Percentiles rank a stretch among this genome's conserved stretches.
These are phyloP conservation scores for Astrothelium macrocarpum DNA, from an alignment of 495 filamentous ascomycete species.

Conservation along the genomic window DNA sequence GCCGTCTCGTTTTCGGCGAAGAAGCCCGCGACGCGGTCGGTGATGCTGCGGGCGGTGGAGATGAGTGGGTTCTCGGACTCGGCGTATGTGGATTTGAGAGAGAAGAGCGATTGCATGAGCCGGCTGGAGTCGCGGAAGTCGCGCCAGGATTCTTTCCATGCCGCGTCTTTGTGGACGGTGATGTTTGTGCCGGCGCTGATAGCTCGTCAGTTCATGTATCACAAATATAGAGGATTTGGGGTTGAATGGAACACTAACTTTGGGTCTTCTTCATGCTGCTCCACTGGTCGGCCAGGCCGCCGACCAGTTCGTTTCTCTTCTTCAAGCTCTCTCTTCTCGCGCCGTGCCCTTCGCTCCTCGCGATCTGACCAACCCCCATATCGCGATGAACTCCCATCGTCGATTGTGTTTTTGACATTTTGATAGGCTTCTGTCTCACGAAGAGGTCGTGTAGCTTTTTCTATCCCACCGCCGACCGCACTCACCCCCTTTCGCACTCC, in stretches of 20 bases:
- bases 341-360: slow-evolving; percentile 72
- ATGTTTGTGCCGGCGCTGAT: slow-evolving; percentile 82
- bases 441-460: slow-evolving; percentile 87
- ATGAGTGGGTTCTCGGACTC: slow-evolving; percentile 96
- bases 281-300: slow-evolving; percentile 32
- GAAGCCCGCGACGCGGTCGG: slow-evolving; percentile 85
- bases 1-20: slow-evolving; percentile 98
- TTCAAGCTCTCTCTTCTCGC: slow-evolving; percentile 62
- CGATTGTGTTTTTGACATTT: slow-evolving; percentile 86
- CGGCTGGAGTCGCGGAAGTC: slow-evolving; percentile 81
- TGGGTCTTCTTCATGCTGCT: slow-evolving; percentile 68
- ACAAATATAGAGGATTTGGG: neutral
- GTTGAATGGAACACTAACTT: slow-evolving; percentile 50
- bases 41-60: slow-evolving; percentile 83
- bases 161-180: slow-evolving; percentile 90
- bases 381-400: slow-evolving; percentile 89
- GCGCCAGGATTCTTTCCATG: slow-evolving; percentile 92
- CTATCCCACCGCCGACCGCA: slow-evolving; percentile 73
- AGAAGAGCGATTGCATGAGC: slow-evolving; percentile 81
- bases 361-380: slow-evolving; percentile 96
- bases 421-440: slow-evolving; percentile 90
- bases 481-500: slow-evolving; percentile 80
- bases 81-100: slow-evolving; percentile 71
- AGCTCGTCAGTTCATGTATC: slow-evolving; percentile 4
- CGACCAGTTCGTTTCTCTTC: slow-evolving; percentile 43